Evolutionary conservation across 2,329 filamentous ascomycete genomes (phyloP).

Genomic region (Aureobasidium sp.): DNA sequence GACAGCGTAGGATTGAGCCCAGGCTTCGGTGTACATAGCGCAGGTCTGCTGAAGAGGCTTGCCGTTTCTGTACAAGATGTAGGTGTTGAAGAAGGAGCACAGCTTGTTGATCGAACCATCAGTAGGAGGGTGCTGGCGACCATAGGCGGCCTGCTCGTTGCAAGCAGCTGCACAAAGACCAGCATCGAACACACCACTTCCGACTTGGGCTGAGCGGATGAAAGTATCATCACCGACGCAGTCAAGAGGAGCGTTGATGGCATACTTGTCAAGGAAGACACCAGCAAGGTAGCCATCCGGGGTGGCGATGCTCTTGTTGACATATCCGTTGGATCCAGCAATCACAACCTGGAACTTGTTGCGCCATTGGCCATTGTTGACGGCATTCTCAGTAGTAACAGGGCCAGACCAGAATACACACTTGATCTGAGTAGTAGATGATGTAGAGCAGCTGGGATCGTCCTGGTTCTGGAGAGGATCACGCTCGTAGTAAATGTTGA

Average conservation of each 20-base stretch:
- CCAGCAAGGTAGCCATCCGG: conserved; percentile 28
- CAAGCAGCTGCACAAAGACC: conserved; percentile 32
- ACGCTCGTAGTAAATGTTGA: conserved; percentile 42
- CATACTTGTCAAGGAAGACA: conserved; percentile 28
- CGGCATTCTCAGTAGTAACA: conserved; percentile 21
- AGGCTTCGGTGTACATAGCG: conserved; percentile 29
- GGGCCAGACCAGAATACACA: conserved; percentile 27
- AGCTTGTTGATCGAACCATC: conserved; percentile 25
- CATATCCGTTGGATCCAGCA: conserved; percentile 35
- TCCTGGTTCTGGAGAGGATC: conserved; percentile 37
- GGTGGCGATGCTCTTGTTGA: conserved; percentile 32
- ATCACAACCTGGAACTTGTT: conserved; percentile 36
- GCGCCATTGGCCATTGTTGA: conserved; percentile 27
- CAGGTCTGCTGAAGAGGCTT: conserved; percentile 33
- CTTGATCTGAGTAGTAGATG: conserved; percentile 33
- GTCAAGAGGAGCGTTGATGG: conserved; percentile 36
- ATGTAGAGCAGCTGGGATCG: conserved; percentile 37
- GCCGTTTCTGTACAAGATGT: conserved; percentile 33
- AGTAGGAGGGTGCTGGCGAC: conserved; percentile 13
- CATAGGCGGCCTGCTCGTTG: conserved; percentile 22
- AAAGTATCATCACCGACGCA: conserved; percentile 30
- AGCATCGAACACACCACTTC: conserved; percentile 32
- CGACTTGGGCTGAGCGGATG: conserved; percentile 29
- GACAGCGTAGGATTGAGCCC: conserved; percentile 28
- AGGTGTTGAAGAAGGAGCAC: conserved; percentile 40